Conservation (phyloP, 805 yeast species). For the Pichia insulana region DNA sequence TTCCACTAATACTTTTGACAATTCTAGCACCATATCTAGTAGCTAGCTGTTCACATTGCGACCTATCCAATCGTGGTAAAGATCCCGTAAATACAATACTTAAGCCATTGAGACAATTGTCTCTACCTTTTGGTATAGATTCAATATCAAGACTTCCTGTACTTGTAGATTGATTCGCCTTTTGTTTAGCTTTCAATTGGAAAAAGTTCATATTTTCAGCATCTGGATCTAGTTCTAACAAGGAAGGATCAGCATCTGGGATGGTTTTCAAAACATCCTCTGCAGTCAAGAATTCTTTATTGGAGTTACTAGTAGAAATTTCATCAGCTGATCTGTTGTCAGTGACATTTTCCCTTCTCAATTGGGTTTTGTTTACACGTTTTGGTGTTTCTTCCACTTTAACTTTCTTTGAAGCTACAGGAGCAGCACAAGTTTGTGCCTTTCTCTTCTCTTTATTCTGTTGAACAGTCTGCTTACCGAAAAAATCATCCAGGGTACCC, state of each 20-base stretch:
- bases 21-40: constrained; percentile 87
- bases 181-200: constrained; percentile 44
- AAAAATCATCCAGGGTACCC: constrained; percentile 25
- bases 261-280: constrained; percentile 52
- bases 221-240: constrained; percentile 31
- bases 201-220: constrained; percentile 42
- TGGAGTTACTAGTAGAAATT: no score
- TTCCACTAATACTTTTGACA: constrained; percentile 74
- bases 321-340: background rate
- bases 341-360: constrained; percentile 1
- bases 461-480: constrained; percentile 22
- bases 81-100: constrained; percentile 92
- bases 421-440: background rate
- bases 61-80: constrained; percentile 71
- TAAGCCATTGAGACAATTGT: constrained; percentile 79
- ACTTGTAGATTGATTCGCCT: constrained; percentile 26
- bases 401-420: background rate
- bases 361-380: background rate
- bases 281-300: constrained; percentile 28
- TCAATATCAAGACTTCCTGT: constrained; percentile 14
- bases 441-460: constrained; percentile 6
- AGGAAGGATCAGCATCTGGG: constrained; percentile 59
- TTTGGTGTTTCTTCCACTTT: background rate
- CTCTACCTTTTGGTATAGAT: constrained; percentile 72
- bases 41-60: constrained; percentile 65